Evolutionary conservation across 306 rosid genomes (phyloP).

Genomic region (Heteromeles arbutifolia): DNA sequence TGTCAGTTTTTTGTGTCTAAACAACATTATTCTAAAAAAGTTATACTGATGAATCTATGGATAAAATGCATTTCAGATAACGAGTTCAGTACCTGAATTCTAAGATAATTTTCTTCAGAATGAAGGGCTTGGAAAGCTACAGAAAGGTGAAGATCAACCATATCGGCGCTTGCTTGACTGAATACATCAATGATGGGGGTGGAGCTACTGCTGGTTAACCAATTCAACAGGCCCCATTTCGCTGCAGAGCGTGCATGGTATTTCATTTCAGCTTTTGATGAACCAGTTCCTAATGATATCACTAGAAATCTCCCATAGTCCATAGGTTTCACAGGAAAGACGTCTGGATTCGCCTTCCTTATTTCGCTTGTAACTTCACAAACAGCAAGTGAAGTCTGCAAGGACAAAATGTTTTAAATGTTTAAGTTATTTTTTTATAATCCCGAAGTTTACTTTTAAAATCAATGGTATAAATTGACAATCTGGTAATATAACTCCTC

Average conservation of each 20-base stretch:
- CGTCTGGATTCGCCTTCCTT: not conserved
- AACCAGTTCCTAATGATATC: conserved; percentile 50
- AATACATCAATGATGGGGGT: conserved; percentile 35
- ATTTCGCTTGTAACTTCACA: conserved; percentile 34
- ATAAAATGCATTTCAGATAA: not conserved
- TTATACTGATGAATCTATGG: not conserved
- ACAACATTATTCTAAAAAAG: not conserved
- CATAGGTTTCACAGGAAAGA: conserved; percentile 9
- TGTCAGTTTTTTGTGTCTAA: not conserved
- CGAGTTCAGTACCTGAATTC: conserved; percentile 7
- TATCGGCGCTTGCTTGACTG: not conserved
- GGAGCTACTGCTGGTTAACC: conserved; percentile 31
- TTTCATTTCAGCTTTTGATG: conserved; percentile 29
- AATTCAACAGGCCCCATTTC: conserved; percentile 39
- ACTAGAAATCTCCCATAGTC: conserved; percentile 33
- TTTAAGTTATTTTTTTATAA: not conserved
- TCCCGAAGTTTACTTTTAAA: not conserved
- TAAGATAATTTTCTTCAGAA: conserved; percentile 10
- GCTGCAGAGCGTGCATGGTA: conserved; percentile 31
- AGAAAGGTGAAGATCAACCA: conserved; percentile 9
- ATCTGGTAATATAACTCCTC: not conserved
- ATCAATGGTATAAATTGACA: not conserved
- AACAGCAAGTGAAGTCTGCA: conserved; percentile 40
- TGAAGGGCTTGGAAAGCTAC: conserved; percentile 5
- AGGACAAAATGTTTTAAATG: too few relatives aligned